These are phyloP conservation scores for Ephemerocybe angulata DNA, from an alignment of 768 basidiomycete species.

Conservation along the genomic window DNA sequence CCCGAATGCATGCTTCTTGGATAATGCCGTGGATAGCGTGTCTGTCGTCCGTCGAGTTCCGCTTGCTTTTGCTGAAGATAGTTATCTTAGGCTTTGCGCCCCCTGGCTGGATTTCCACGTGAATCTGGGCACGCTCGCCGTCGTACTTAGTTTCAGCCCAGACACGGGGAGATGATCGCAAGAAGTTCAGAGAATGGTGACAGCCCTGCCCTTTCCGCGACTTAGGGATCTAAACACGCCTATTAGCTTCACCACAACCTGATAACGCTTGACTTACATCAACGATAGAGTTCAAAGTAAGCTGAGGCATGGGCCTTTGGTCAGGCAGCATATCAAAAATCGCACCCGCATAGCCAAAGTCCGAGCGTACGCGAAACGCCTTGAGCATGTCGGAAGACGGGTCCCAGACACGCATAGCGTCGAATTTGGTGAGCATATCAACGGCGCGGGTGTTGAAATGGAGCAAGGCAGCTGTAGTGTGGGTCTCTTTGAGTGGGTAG, in stretches of 20 bases:
- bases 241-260: background rate
- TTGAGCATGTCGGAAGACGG: constrained; percentile 47
- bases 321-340: constrained; percentile 35
- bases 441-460: constrained; percentile 57
- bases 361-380: constrained; percentile 52
- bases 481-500: constrained; percentile 56
- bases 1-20: constrained; percentile 48
- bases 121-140: constrained; percentile 92
- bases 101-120: constrained; percentile 51
- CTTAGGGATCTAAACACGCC: constrained; percentile 65
- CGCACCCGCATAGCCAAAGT: constrained; percentile 53
- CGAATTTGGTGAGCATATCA: constrained; percentile 50
- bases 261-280: constrained; percentile 38
- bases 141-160: constrained; percentile 96
- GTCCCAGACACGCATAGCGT: constrained; percentile 77
- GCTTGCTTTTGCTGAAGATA: constrained; percentile 85
- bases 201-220: constrained; percentile 70
- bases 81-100: constrained; percentile 44
- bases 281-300: constrained; percentile 57
- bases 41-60: constrained; percentile 80
- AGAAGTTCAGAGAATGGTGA: constrained; percentile 47
- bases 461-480: constrained; percentile 48
- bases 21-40: constrained; percentile 61
- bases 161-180: constrained; percentile 41
- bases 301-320: constrained; percentile 27